Conservation (phyloP, 2,329 filamentous ascomycete species). For the Setomelanomma holmii region DNA sequence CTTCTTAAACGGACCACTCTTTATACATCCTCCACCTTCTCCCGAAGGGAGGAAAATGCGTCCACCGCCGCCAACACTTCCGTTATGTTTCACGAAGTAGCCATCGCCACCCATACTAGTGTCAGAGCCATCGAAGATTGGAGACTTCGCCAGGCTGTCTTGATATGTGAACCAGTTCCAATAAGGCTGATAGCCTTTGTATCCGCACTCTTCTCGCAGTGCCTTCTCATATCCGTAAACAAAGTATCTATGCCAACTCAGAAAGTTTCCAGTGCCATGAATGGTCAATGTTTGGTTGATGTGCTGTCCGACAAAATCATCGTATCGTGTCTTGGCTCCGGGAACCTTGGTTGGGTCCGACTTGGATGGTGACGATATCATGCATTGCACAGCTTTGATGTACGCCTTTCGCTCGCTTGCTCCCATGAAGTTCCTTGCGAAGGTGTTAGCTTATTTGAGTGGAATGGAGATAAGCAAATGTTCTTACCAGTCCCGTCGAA, state of each 20-base stretch:
- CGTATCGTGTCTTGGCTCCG: conserved; percentile 31
- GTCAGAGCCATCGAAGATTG: conserved; percentile 35
- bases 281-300: conserved; percentile 29
- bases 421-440: conserved; percentile 6
- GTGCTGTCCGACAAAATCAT: conserved; percentile 36
- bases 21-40: conserved; percentile 32
- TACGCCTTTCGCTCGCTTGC: conserved; percentile 21
- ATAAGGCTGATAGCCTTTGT: conserved; percentile 50
- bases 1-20: conserved; percentile 23
- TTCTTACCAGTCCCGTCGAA: conserved; percentile 22
- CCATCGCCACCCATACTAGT: conserved; percentile 47
- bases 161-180: conserved; percentile 55
- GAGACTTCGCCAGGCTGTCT: conserved; percentile 34
- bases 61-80: conserved; percentile 23
- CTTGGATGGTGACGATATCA: conserved; percentile 20
- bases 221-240: conserved; percentile 47
- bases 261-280: conserved; percentile 29
- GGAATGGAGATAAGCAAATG: neutral
- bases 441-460: neutral
- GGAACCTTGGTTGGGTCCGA: conserved; percentile 17
- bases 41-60: conserved; percentile 15
- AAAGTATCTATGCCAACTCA: conserved; percentile 49
- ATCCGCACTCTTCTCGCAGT: conserved; percentile 49
- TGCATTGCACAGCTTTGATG: conserved; percentile 27
- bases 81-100: conserved; percentile 22